Base-by-base conservation (phyloP, 2,329 filamentous ascomycete species). In the Aspergillus sp. region DNA sequence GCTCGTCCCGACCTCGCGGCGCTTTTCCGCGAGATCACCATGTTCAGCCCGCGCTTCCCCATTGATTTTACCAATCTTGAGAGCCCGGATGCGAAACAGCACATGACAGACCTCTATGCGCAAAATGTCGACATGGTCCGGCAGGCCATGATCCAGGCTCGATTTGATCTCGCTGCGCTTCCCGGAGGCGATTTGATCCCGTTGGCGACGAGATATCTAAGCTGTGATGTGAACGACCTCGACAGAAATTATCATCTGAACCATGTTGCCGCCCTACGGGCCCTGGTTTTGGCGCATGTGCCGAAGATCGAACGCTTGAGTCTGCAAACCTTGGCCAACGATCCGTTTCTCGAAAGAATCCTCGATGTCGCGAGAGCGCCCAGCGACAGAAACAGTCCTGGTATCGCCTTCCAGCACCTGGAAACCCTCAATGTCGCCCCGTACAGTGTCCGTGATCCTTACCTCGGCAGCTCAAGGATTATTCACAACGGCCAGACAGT, bases 391-490 rank as follows among this genome's bases (percentile, higher is more conserved):
- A 41, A 41, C 34, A 41, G 11, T 15, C 11, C 15, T 11, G 34
- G 34, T 41, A 13, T 41, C 15, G 51, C 51, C 6, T 54, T 54
- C 8, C 51, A 54, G 25, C 38, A 54, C n/a, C 51, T 54, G 30
- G 51, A 54, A 43, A 22, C 9, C 51, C 51, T 54, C 34, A 23
- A 54, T 23, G 11, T 54, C 19, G 31, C 30, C 8, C 51, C 51
- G 7, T 45, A 54, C n/a, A 52, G 17, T 52, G 17, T n/a, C 17
- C 11, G 5, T 9, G 49, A 31, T 31, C 25, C n/a, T 9, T 8
- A 43, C 31, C 30, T 25, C 11, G 23, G 49, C 30, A 7, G 11
- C 4, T 22, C 51, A 41, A 41, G 13, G 15, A 15, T 41, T 41
- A 43, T 31, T 11, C 23, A 43, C 31, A 13, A 38, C 7, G 34